Conservation (phyloP, 257 asterid species). For the Parsonsia alboflavescens region DNA sequence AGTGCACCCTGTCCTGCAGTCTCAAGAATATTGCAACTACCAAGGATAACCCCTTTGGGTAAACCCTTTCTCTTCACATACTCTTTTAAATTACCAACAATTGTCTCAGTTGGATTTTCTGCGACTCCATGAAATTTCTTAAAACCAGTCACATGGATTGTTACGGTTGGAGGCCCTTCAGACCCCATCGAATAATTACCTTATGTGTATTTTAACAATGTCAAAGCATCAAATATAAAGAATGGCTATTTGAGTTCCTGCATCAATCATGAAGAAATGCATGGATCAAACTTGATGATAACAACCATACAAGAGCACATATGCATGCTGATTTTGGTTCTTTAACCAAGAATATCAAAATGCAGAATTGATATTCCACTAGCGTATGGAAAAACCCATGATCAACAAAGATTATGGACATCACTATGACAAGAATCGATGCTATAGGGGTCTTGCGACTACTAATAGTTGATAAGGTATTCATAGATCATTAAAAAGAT, state of each 20-base stretch:
- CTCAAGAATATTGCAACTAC: constrained; percentile 87
- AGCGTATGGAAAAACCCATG: neutral
- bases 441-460: neutral
- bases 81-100: constrained; percentile 67
- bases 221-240: constrained; percentile 28
- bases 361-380: neutral
- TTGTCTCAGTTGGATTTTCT: constrained; percentile 90
- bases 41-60: constrained; percentile 80
- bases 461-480: neutral
- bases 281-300: neutral
- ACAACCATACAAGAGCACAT: neutral
- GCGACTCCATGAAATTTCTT: constrained; percentile 92
- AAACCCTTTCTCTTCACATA: constrained; percentile 65
- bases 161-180: constrained; percentile 86
- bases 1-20: constrained; percentile 90
- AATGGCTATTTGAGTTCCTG: constrained; percentile 10
- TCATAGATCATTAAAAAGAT: neutral
- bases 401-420: neutral
- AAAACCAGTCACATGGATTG: constrained; percentile 86
- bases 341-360: neutral
- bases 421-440: neutral
- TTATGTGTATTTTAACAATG: constrained; percentile 17
- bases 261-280: constrained; percentile 4
- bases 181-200: constrained; percentile 71
- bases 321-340: neutral